phyloP scores from a whole-genome alignment of 805 yeast genomes.

The Wickerhamiella dianesei region DNA sequence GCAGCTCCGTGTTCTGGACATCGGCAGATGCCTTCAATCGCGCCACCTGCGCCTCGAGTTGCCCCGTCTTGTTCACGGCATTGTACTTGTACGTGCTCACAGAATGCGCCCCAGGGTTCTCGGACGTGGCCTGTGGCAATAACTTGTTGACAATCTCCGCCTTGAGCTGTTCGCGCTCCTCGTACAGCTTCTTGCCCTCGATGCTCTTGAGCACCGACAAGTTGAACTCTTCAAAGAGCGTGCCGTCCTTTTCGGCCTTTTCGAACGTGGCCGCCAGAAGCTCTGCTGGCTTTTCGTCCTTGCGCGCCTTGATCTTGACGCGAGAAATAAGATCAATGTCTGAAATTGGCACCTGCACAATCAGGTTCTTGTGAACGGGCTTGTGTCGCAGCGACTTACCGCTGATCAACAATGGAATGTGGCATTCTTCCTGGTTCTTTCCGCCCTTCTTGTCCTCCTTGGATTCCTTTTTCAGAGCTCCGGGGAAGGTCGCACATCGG shows the following conservation, averaged over 20 bases:
- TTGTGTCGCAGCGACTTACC: not conserved
- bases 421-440: not conserved
- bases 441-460: not conserved
- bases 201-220: not conserved
- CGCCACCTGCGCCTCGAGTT: conserved; percentile 4
- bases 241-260: not conserved
- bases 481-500: not conserved
- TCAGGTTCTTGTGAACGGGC: too few species aligned
- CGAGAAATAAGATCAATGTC: conserved; percentile 3
- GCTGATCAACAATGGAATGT: not conserved
- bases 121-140: not conserved
- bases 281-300: not conserved
- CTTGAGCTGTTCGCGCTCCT: not conserved
- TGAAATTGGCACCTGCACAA: conserved; percentile 2
- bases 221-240: not conserved
- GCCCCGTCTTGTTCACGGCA: not conserved
- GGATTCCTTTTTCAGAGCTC: not conserved
- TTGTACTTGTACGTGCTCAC: conserved; percentile 2
- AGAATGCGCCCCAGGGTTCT: not conserved
- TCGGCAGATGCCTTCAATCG: conserved; percentile 39
- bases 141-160: not conserved
- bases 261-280: too few species aligned
- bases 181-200: not conserved
- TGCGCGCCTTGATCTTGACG: not conserved
- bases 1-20: conserved; percentile 74